These are phyloP conservation scores for Megacollybia platyphylla DNA, from an alignment of 1,284 basidiomycete genomes.

Conservation along the genomic window DNA sequence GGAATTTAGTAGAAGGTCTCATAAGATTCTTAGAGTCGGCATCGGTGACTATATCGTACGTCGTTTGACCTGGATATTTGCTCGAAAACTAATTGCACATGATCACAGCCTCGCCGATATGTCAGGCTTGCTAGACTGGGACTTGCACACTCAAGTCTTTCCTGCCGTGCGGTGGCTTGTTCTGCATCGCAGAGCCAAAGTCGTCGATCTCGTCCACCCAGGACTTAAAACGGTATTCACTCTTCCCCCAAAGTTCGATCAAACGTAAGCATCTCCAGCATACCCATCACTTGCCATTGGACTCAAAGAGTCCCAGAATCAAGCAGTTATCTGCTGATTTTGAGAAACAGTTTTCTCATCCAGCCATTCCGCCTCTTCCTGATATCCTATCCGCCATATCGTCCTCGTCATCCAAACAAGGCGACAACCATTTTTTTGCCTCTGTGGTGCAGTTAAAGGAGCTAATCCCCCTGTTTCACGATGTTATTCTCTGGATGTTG, in stretches of 20 bases:
- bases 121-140: constrained; percentile 75
- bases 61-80: constrained; percentile 8
- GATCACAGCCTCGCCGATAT: constrained; percentile 68
- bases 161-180: constrained; percentile 86
- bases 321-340: constrained; percentile 53
- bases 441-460: constrained; percentile 60
- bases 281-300: background rate
- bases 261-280: constrained; percentile 31
- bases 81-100: background rate
- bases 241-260: constrained; percentile 53
- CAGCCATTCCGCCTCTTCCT: constrained; percentile 59
- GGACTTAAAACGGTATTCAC: constrained; percentile 78
- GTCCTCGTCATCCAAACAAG: constrained; percentile 44
- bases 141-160: constrained; percentile 77
- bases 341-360: constrained; percentile 48
- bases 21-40: constrained; percentile 57
- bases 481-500: constrained; percentile 88
- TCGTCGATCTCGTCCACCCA: constrained; percentile 79
- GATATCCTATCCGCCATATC: constrained; percentile 65
- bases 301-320: constrained; percentile 26
- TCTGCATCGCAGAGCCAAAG: constrained; percentile 78
- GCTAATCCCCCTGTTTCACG: constrained; percentile 58
- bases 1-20: constrained; percentile 53
- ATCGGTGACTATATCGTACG: constrained; percentile 52
- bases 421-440: constrained; percentile 64